A percentile compares a stretch with the other conserved stretches of the same genome.
These are phyloP conservation scores for Pichia sorboxylosa DNA, from an alignment of 1,139 yeast genomes.

Conservation along the genomic window DNA sequence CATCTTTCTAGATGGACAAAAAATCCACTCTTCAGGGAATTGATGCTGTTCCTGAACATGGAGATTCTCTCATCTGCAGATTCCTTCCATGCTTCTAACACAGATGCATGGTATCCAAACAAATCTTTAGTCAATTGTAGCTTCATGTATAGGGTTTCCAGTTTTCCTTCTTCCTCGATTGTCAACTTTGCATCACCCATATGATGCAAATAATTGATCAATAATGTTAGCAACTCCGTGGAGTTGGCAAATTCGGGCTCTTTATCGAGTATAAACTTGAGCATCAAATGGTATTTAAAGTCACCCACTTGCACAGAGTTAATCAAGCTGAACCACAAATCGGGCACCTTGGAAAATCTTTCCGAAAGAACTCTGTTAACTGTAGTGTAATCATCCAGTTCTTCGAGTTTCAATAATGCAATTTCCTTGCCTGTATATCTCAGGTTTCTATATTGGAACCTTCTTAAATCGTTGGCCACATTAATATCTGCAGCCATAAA, in stretches of 20 bases:
- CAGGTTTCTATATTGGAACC: conserved; percentile 1
- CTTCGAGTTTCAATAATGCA: conserved; percentile 5
- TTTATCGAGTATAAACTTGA: conserved; percentile 11
- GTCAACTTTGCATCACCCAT: too few relatives aligned
- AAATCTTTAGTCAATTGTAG: conserved; percentile 5
- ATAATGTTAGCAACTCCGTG: conserved; percentile 10
- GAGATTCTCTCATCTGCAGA: not conserved
- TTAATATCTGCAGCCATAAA: conserved; percentile 8
- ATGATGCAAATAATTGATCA: too few relatives aligned
- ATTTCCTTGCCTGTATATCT: conserved; percentile 7
- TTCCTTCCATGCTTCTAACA: conserved; percentile 1
- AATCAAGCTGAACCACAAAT: conserved; percentile 13
- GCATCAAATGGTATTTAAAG: conserved; percentile 3
- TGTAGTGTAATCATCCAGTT: conserved; percentile 1
- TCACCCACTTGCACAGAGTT: conserved; percentile 5
- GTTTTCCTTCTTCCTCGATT: conserved; percentile 1
- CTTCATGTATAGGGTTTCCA: conserved; percentile 3
- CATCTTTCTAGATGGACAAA: conserved; percentile 4
- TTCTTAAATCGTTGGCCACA: conserved; percentile 3
- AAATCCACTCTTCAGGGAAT: conserved; percentile 4
- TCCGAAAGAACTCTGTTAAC: not conserved
- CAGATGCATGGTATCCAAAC: conserved; percentile 1
- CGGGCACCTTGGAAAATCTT: too few relatives aligned
- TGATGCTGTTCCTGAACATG: conserved; percentile 1
- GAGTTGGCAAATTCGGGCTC: conserved; percentile 9